Evolutionary conservation across 305 asterid species (phyloP), one percentile per base, ranked within the genome.

Genomic region (Fraxinus paxiana): DNA sequence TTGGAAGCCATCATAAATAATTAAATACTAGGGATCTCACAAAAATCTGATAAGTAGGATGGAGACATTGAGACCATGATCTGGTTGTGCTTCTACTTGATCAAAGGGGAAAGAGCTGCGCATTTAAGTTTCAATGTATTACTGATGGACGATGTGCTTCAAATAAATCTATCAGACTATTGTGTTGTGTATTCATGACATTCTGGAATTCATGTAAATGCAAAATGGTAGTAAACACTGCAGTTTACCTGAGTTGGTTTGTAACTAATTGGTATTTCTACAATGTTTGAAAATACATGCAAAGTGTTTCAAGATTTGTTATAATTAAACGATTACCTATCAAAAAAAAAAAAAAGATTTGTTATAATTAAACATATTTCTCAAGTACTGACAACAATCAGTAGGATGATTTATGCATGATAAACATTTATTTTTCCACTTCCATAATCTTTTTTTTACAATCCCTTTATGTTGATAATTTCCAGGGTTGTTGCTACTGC

Each of bases 401-500:
- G 43, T 30, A 38, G 37, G 73, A 61, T 15, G 38, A 82, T 37
- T 43, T 67, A 35, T 65, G 43, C 26, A 41, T 61, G 33, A 59
- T 37, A 56, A 26, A 2, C 46, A 26, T 75, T 76, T 69, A 2
- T 26, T 54, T 83, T 30, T 69, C 46, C 35, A 69, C 24, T 82
- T 75, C 38, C 54, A 37, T 41, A 80, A 51, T 18, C 34, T 73
- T 73, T 81, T 80, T 73, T 20, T 61, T 4, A 43, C 26, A 35
- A 28, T 81, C 46, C 28, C 81, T 70, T 54, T 83, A 18, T 78
- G 74, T 82, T 81, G 82, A 17, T 86, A 43, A 81, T 86, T 88
- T 82, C 77, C 96, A 95, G 99, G 97, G 99, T 95, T 79, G 99
- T 92, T 82, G 99, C 97, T 46, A 93, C 98, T 46, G 97, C 98